Base-by-base conservation (phyloP, 305 asterid species). In the Fraxinus latifolia region DNA sequence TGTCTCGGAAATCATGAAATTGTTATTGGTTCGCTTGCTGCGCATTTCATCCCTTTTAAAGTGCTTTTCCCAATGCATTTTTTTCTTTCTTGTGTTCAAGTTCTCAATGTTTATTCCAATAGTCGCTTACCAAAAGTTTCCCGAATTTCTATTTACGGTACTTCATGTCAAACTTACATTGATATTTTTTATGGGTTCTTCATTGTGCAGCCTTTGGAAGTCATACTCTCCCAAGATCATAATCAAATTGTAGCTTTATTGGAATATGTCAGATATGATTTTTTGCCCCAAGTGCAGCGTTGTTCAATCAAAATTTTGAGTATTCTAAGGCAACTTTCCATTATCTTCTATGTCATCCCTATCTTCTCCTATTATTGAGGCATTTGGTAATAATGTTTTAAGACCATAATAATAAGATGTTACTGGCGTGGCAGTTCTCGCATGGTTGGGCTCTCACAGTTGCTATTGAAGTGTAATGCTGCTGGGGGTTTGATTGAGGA, bases 201-300 rank as follows among this genome's bases (percentile, higher is more conserved):
- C 37, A 17, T 72, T 27, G 68, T 91, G 92, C 97, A 96, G 99
- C 98, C 99, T 85, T 87, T 96, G 90, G 98, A 96, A 90, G 91
- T 92, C 85, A 89, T 96, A 83, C 94, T 96, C 82, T 90, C 94
- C 83, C 99, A 96, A 82, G 98, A 96, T 88, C 98, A 88, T 83
- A 93, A 84, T 88, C 98, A 96, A 82, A 89, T 96, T 81, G 88
- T 94, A 78, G 90, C 97, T 83, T 81, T 96, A 79, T 85, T 93
- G 84, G 98, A 96, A 87, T 93, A 92, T 79, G 94, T 92, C 81
- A 89, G 98, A 96, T 94, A 96, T 91, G 98, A 96, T 86, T 87
- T 92, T 82, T 91, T 85, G 84, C 97, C 95, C 15, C 93, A 84
- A 86, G 91, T 94, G 88, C 98, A 94, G 87, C 93, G 87, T 50